Percentiles rank a stretch among this genome's conserved stretches.
These are phyloP conservation scores for fission yeast (Schizosaccharomyces pombe) DNA, from an alignment of 805 yeast species.

Conservation along the genomic window DNA sequence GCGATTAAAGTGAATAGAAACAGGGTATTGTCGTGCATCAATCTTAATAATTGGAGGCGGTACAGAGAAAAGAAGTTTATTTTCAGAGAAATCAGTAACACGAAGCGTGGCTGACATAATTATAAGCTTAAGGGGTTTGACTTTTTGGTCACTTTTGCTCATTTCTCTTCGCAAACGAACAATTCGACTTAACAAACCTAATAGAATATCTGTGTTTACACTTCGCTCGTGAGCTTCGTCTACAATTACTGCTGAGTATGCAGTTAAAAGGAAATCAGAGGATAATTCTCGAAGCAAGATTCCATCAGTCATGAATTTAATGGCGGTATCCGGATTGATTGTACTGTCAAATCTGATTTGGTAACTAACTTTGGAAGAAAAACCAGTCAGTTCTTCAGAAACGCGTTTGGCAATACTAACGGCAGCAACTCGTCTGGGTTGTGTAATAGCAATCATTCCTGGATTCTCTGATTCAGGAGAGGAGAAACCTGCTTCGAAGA, in stretches of 20 bases:
- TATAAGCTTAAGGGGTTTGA: slow-evolving; percentile 50
- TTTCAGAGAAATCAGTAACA: slow-evolving; percentile 81
- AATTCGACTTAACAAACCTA: slow-evolving; percentile 82
- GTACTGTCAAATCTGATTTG: slow-evolving; percentile 65
- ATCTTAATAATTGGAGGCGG: slow-evolving; percentile 72
- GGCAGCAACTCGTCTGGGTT: slow-evolving; percentile 86
- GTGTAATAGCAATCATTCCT: slow-evolving; percentile 92
- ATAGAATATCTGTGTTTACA: slow-evolving; percentile 81
- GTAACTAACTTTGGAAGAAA: slow-evolving; percentile 46
- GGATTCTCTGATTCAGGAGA: slow-evolving; percentile 35
- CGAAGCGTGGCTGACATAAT: slow-evolving; percentile 95
- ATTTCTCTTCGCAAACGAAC: slow-evolving; percentile 37
- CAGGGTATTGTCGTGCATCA: slow-evolving; percentile 78
- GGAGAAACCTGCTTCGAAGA: slow-evolving; percentile 85
- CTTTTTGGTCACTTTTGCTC: slow-evolving; percentile 13
- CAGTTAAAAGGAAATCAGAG: slow-evolving; percentile 55
- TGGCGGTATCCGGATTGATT: slow-evolving; percentile 36
- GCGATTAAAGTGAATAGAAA: slow-evolving; percentile 68
- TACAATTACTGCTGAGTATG: slow-evolving; percentile 67
- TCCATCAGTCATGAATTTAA: slow-evolving; percentile 89
- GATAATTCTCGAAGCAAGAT: slow-evolving; percentile 81
- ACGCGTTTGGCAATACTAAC: slow-evolving; percentile 78
- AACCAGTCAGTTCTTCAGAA: slow-evolving; percentile 37
- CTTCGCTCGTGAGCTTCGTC: slow-evolving; percentile 98
- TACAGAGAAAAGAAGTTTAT: slow-evolving; percentile 38